Conservation (phyloP, 805 yeast genomes). For the Metschnikowia koreensis region DNA sequence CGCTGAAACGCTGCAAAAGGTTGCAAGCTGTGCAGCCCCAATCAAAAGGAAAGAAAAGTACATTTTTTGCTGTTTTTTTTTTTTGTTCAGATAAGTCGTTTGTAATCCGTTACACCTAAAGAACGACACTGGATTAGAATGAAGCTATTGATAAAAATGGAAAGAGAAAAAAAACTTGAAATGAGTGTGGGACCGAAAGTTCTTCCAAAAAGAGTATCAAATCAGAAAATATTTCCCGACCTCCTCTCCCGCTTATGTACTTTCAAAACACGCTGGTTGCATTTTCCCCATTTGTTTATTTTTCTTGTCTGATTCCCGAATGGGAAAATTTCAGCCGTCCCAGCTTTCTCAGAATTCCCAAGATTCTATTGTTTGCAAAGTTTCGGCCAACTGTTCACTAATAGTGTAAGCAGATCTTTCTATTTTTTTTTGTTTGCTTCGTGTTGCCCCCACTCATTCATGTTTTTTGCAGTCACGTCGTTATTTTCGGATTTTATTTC, state of each 20-base stretch:
- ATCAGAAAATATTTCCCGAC: too few relatives aligned
- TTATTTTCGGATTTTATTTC: neutral
- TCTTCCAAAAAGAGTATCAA: too few relatives aligned
- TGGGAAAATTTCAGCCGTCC: neutral
- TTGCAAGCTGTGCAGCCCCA: neutral
- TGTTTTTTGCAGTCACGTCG: neutral
- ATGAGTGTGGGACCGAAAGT: too few relatives aligned
- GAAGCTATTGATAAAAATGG: too few relatives aligned
- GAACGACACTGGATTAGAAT: too few relatives aligned
- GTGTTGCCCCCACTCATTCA: neutral
- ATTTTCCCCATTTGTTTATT: neutral
- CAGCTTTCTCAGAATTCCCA: neutral
- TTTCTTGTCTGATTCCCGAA: neutral
- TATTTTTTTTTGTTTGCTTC: neutral
- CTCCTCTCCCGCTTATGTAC: too few relatives aligned
- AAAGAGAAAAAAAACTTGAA: too few relatives aligned
- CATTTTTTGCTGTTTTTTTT: too few relatives aligned
- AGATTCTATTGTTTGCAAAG: neutral
- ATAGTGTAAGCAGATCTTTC: neutral
- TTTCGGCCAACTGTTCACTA: neutral
- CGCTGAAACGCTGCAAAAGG: conserved; percentile 1
- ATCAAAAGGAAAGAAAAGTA: too few relatives aligned
- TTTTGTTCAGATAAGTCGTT: too few relatives aligned
- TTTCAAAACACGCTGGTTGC: too few relatives aligned
- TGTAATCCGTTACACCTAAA: too few relatives aligned